A percentile compares a stretch with the other conserved stretches of the same genome.
Evolutionary conservation across 108 stramenopile species (phyloP).

Genomic region (Stephanodiscus minutulus): DNA sequence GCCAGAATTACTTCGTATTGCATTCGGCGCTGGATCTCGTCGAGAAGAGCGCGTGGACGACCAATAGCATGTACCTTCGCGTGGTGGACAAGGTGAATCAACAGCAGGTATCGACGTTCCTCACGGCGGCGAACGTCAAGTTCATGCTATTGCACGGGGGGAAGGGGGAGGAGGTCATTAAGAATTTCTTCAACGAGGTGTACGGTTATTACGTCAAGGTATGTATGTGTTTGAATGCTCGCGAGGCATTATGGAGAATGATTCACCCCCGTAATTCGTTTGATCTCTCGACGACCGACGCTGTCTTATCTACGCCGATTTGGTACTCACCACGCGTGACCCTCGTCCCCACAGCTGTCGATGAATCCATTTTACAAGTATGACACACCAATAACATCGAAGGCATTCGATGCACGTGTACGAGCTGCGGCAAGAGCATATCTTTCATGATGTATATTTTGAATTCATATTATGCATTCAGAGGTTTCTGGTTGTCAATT

Average conservation of each 20-base stretch:
- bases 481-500: neutral
- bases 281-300: neutral
- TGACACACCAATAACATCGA: constrained; percentile 87
- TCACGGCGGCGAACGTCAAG: constrained; percentile 91
- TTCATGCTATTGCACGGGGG: constrained; percentile 92
- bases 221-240: constrained; percentile 10
- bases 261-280: neutral
- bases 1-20: constrained; percentile 93
- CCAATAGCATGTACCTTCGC: constrained; percentile 88
- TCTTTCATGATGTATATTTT: constrained; percentile 39
- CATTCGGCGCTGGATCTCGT: constrained; percentile 94
- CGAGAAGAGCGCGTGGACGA: constrained; percentile 86
- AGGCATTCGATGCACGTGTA: constrained; percentile 86
- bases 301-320: neutral
- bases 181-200: constrained; percentile 92
- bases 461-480: neutral
- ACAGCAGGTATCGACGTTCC: constrained; percentile 89
- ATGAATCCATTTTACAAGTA: constrained; percentile 96
- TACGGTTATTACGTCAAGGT: constrained; percentile 95
- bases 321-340: neutral
- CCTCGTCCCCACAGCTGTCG: constrained; percentile 58
- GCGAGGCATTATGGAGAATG: neutral
- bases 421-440: constrained; percentile 71
- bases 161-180: constrained; percentile 81
- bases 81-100: constrained; percentile 95